Percentiles rank a stretch among this genome's conserved stretches.
These are phyloP conservation scores for Phialemoniopsis sp. DNA, from an alignment of 2,329 filamentous ascomycete genomes.

Conservation along the genomic window DNA sequence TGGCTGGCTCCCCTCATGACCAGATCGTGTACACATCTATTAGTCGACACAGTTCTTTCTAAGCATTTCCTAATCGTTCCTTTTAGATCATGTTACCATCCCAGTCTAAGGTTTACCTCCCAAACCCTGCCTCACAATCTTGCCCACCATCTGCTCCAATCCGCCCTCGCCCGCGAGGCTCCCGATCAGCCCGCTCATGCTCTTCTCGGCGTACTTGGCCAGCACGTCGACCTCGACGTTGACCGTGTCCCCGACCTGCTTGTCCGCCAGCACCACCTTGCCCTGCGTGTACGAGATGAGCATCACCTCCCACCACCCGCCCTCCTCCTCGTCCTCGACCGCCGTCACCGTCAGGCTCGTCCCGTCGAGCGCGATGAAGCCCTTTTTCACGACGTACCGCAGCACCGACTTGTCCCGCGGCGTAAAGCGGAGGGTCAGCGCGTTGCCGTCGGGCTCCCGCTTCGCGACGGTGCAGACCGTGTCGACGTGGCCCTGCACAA, in stretches of 20 bases:
- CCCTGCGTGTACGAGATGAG: constrained; percentile 95
- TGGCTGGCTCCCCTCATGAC: too few relatives aligned
- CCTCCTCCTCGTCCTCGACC: constrained; percentile 77
- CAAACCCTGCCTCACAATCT: constrained; percentile 69
- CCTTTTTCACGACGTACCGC: constrained; percentile 92
- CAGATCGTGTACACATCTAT: too few relatives aligned
- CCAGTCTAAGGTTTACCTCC: constrained; percentile 11
- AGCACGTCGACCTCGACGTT: constrained; percentile 93
- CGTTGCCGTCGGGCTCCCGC: constrained; percentile 80
- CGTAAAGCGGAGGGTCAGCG: constrained; percentile 78
- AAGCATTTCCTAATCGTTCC: too few relatives aligned
- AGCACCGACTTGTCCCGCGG: constrained; percentile 63
- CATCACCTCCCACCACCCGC: constrained; percentile 94
- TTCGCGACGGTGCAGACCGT: constrained; percentile 73
- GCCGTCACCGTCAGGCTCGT: constrained; percentile 89
- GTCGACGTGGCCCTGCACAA: constrained; percentile 97
- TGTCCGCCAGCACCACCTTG: constrained; percentile 76
- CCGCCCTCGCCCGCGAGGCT: constrained; percentile 40
- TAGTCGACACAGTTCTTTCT: too few relatives aligned
- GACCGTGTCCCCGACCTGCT: constrained; percentile 74
- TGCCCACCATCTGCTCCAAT: constrained; percentile 68
- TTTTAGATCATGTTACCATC: too few relatives aligned
- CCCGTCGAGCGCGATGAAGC: constrained; percentile 90
- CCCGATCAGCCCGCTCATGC: constrained; percentile 74
- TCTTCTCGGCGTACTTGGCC: constrained; percentile 86